Evolutionary conservation across 2,329 filamentous ascomycete genomes (phyloP).

Genomic region (Rugonectria rugulosa): DNA sequence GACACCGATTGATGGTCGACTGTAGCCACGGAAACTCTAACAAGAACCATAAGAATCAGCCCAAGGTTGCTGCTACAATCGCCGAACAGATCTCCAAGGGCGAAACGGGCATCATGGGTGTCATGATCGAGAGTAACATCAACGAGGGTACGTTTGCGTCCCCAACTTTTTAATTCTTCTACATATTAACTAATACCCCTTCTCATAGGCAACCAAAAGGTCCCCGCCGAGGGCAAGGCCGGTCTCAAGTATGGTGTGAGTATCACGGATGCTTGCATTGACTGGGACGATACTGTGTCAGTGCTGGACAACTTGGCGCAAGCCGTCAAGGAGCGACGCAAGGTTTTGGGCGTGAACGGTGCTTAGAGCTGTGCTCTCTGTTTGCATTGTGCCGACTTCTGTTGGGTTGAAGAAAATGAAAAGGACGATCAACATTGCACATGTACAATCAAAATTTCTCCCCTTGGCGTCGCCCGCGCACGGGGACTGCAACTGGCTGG

Average conservation of each 20-base stretch:
- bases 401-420: background rate
- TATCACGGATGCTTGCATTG: constrained; percentile 97
- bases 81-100: constrained; percentile 86
- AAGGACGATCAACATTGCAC: constrained; percentile 1
- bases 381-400: background rate
- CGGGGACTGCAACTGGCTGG: constrained; percentile 21
- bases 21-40: constrained; percentile 96
- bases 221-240: constrained; percentile 83
- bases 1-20: constrained; percentile 90
- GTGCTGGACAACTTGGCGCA: constrained; percentile 81
- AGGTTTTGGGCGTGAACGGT: constrained; percentile 36
- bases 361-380: constrained; percentile 13
- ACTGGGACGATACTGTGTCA: constrained; percentile 87
- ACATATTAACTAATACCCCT: constrained; percentile 35
- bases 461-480: constrained; percentile 1
- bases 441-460: constrained; percentile 4
- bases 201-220: constrained; percentile 78
- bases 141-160: constrained; percentile 74
- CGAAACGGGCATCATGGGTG: constrained; percentile 89
- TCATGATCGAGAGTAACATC: constrained; percentile 99
- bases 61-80: constrained; percentile 83
- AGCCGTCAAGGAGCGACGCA: constrained; percentile 72
- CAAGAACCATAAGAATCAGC: constrained; percentile 98
- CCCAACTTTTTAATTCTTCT: background rate
- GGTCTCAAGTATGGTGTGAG: constrained; percentile 93